Evolutionary conservation across 179 eudicot genomes (phyloP), one percentile per base, ranked within the genome.

Genomic region (Spergularia azorica): DNA sequence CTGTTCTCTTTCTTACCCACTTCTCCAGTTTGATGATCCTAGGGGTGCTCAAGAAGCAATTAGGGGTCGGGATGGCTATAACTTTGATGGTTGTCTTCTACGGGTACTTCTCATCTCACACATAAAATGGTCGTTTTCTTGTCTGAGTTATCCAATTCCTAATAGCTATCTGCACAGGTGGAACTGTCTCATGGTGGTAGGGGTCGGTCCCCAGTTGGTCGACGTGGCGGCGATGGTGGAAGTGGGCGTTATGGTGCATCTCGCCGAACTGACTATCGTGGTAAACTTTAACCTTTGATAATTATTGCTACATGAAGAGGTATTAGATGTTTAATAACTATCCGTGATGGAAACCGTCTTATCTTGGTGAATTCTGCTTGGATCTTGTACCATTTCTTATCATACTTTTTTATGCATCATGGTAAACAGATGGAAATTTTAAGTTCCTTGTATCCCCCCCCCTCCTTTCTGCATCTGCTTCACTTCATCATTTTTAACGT

Each of bases 161-260:
- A 60, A 63, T 9, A 63, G 48, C 32, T 80, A 7, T 1, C 55
- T 60, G 56, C 73, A 58, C 71, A 81, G 83, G 83, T 81, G 52
- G 83, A 81, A 60, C 63, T 81, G 52, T 79, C 83, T 77, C 83
- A 81, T 63, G 87, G 87, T 55, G 87, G 87, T 75, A 79, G 82
- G 54, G 82, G 73, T 18, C 77, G 81, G 36, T 84, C 87, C 38
- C 84, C 84, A 48, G 43, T 79, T 64, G 82, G 77, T 6, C 82
- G 82, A 12, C 87, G 79, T 61, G 73, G 82, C 41, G 79, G 79
- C 20, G 83, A 70, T 7, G 67, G 67, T 43, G 77, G 69, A 0
- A 76, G 79, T 75, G 80, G 80, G 39, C 74, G 79, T 26, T 54
- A 18, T 76, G 77, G 80, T 77, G 83, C 26, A 65, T 77, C 80